Evolutionary conservation across 2,329 filamentous ascomycete genomes (phyloP).

Genomic region (Aspergillus sp.): DNA sequence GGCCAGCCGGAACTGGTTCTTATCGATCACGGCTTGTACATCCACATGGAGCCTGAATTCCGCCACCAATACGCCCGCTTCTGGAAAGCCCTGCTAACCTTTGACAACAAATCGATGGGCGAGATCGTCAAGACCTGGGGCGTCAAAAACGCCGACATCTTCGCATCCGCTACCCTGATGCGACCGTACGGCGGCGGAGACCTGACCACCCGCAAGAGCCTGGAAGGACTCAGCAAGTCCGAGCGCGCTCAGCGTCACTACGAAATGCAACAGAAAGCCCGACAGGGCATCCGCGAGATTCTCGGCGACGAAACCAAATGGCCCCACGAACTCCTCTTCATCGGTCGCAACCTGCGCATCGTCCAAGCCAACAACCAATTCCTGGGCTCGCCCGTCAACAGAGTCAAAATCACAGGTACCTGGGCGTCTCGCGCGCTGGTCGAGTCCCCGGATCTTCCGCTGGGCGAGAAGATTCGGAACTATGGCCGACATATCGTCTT

Average conservation of each 20-base stretch:
- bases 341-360: slow-evolving; percentile 86
- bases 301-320: slow-evolving; percentile 81
- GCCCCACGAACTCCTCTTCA: slow-evolving; percentile 87
- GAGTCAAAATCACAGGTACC: slow-evolving; percentile 86
- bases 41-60: slow-evolving; percentile 80
- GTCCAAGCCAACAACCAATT: slow-evolving; percentile 92
- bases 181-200: slow-evolving; percentile 86
- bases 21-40: slow-evolving; percentile 95
- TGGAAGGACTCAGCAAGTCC: slow-evolving; percentile 47
- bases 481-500: slow-evolving; percentile 79
- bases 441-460: slow-evolving; percentile 63
- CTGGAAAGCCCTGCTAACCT: slow-evolving; percentile 91
- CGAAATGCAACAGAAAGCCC: slow-evolving; percentile 72
- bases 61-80: slow-evolving; percentile 81
- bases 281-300: slow-evolving; percentile 70
- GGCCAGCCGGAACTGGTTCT: slow-evolving; percentile 88
- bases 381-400: slow-evolving; percentile 80
- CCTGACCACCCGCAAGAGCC: slow-evolving; percentile 56
- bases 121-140: slow-evolving; percentile 77
- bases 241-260: slow-evolving; percentile 61
- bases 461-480: slow-evolving; percentile 60
- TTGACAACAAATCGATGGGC: slow-evolving; percentile 77
- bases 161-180: slow-evolving; percentile 85
- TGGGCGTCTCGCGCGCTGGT: slow-evolving; percentile 86
- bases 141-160: slow-evolving; percentile 81